Base-by-base conservation (phyloP, 1,139 yeast species). In the Eremothecium gossypii region DNA sequence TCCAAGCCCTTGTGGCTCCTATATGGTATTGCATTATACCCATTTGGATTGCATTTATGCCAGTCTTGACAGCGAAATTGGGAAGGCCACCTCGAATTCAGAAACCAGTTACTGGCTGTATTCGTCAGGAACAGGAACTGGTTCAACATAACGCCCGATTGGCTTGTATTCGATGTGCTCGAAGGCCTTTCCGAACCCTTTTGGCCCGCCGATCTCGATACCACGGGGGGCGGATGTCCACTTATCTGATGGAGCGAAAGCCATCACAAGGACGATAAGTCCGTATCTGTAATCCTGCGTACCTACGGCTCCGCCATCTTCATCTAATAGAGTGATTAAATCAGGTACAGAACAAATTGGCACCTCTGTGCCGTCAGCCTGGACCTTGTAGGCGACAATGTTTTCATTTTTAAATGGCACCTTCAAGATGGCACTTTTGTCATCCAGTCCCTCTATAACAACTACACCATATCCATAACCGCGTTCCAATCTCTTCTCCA, bases 321-420 rank as follows among this genome's bases (percentile, higher is more conserved):
- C 53, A 48, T 71, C 73, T 36, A 67, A 52, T 2, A 71, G 70
- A 4, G 72, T 58, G 42, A 71, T 69, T 42, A 71, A 51, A 49
- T 71, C 76, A 2, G 76, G 76, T 13, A 71, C 74, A 2, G 71
- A 61, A 26, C 68, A 64, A 11, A 68, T 57, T 3, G 41, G 36
- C 8, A 9, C 30, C 35, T 41, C 44, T 5, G 34, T 10, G 2
- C 41, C 44, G 27, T 38, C 44, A 3, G 30, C 26, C 4, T 17
- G 11, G 23, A 52, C 55, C 42, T 61, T 52, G 42, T 41, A 51
- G 33, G 51, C 58, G 36, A 40, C 45, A 31, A 71, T 61, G 27
- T 72, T 66, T 36, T 77, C 70, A 61, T 89, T 89, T 55, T 91
- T 91, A 39, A 77, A 70, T 0, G 98, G 98, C 60, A 97, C 89